Conservation (phyloP, 441 rosid genomes). For the Iberis amara region DNA sequence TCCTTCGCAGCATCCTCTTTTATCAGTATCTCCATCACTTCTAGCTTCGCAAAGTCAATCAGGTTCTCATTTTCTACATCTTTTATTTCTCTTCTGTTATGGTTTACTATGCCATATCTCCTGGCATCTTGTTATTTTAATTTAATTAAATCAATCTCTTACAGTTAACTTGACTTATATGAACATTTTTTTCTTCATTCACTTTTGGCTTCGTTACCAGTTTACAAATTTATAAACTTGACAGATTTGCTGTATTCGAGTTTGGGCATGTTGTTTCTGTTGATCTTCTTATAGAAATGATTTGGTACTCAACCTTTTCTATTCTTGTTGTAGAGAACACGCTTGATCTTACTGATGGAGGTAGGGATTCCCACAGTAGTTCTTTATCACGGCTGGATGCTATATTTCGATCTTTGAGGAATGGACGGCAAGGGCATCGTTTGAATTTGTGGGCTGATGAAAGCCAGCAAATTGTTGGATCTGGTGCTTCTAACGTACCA, state of each 20-base stretch:
- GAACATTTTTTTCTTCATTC: background rate
- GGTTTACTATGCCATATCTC: background rate
- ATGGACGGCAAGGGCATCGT: slow-evolving; percentile 87
- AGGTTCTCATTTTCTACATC: slow-evolving; percentile 39
- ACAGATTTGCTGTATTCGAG: no score
- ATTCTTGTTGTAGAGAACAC: slow-evolving; percentile 42
- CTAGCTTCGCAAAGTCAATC: slow-evolving; percentile 48
- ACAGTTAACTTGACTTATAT: background rate
- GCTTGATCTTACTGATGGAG: slow-evolving; percentile 43
- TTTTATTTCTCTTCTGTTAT: slow-evolving; percentile 3
- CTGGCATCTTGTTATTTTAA: background rate
- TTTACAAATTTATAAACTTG: no score
- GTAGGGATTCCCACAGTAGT: slow-evolving; percentile 49
- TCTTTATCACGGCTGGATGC: slow-evolving; percentile 62
- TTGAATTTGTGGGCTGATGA: slow-evolving; percentile 93
- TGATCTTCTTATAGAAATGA: background rate
- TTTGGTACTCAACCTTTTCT: slow-evolving; percentile 16
- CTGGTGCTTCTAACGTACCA: slow-evolving; percentile 66
- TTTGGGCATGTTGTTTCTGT: background rate
- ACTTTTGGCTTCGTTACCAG: background rate
- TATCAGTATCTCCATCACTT: slow-evolving; percentile 56
- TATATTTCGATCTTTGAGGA: slow-evolving; percentile 87
- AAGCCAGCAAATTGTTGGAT: slow-evolving; percentile 72
- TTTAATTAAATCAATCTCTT: background rate
- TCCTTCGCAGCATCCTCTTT: slow-evolving; percentile 67